A percentile compares a stretch with the other conserved stretches of the same genome.
phyloP scores from a whole-genome alignment of 2,329 filamentous ascomycete genomes.

The Penicillium decumbens region DNA sequence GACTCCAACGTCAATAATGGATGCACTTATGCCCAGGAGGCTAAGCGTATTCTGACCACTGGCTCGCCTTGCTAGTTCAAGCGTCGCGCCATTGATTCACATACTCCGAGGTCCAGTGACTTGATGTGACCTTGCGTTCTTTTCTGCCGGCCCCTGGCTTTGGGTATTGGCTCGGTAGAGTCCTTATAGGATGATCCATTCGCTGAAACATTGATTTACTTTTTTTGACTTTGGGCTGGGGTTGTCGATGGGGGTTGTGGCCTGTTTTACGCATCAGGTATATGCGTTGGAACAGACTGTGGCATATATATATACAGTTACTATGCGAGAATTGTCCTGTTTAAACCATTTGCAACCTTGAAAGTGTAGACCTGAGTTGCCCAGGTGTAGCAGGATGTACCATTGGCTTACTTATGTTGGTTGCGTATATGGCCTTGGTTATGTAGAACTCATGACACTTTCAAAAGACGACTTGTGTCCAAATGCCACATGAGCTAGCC shows the following conservation, averaged over 20 bases:
- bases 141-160: neutral
- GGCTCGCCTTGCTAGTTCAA: conserved; percentile 27
- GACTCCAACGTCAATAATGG: conserved; percentile 35
- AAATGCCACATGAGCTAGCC: neutral
- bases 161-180: neutral
- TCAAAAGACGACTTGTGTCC: neutral
- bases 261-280: neutral
- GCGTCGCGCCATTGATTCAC: neutral
- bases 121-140: neutral
- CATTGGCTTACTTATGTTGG: neutral
- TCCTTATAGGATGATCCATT: neutral
- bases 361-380: neutral
- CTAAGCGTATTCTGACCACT: conserved; percentile 35
- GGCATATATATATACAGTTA: neutral
- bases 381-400: neutral
- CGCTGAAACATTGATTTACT: neutral
- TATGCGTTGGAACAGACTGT: neutral
- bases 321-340: neutral
- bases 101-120: neutral
- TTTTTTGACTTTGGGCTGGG: neutral
- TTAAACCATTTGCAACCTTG: neutral
- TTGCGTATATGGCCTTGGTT: neutral
- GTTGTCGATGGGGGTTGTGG: neutral
- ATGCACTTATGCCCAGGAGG: conserved; percentile 43
- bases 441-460: neutral